phyloP scores from a whole-genome alignment of 2,329 filamentous ascomycete species.

The Atkinsonella texensis region DNA sequence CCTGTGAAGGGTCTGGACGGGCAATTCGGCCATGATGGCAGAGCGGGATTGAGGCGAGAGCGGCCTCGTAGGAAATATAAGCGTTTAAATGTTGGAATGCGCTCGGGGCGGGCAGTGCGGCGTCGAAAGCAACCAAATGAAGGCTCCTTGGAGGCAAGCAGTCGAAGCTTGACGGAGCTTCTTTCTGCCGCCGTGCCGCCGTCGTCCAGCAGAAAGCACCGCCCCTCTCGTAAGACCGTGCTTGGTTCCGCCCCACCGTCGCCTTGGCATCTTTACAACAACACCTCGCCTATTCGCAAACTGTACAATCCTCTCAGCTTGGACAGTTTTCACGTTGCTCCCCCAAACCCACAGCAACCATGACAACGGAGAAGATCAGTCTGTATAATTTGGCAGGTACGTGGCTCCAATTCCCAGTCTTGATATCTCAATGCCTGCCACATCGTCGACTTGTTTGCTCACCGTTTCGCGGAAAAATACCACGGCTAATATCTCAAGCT shows the following conservation, averaged over 20 bases:
- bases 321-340: background rate
- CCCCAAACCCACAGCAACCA: constrained; percentile 10
- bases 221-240: no score
- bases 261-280: constrained; percentile 1
- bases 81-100: background rate
- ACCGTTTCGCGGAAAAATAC: background rate
- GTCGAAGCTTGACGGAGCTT: background rate
- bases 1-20: constrained; percentile 90
- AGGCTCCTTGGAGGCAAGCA: background rate
- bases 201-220: background rate
- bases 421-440: background rate
- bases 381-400: constrained; percentile 56
- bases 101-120: constrained; percentile 1
- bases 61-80: constrained; percentile 1
- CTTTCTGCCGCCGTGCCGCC: background rate
- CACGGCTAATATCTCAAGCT: background rate
- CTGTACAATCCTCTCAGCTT: background rate
- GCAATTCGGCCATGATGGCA: constrained; percentile 62
- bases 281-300: constrained; percentile 2
- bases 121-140: background rate
- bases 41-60: background rate
- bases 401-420: constrained; percentile 1
- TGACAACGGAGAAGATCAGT: constrained; percentile 43
- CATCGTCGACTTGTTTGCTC: background rate
- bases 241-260: background rate